These are phyloP conservation scores for Rutstroemia sp. DNA, from an alignment of 2,329 filamentous ascomycete species.

Conservation along the genomic window DNA sequence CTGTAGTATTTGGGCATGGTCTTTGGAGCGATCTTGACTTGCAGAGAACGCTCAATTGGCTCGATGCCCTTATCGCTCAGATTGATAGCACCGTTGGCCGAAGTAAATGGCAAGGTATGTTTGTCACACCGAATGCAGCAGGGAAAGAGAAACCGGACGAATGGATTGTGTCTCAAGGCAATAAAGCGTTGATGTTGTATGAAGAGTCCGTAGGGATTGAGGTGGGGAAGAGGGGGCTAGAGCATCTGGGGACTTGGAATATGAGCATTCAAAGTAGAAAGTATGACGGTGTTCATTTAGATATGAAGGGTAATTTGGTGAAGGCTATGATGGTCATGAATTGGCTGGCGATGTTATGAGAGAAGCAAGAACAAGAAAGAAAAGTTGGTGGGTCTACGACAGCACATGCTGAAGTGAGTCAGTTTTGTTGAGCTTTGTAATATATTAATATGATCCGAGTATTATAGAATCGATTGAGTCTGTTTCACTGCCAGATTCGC, in stretches of 20 bases:
- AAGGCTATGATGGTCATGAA: slow-evolving; percentile 44
- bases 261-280: slow-evolving; percentile 42
- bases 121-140: slow-evolving; percentile 40
- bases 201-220: slow-evolving; percentile 31
- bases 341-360: slow-evolving; percentile 30
- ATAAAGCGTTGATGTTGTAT: slow-evolving; percentile 39
- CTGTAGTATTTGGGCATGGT: slow-evolving; percentile 40
- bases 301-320: slow-evolving; percentile 39
- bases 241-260: slow-evolving; percentile 43
- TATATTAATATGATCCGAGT: no score
- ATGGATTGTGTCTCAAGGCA: slow-evolving; percentile 39
- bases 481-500: no score
- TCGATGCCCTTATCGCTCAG: slow-evolving; percentile 31
- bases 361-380: no score
- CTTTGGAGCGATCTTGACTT: slow-evolving; percentile 41
- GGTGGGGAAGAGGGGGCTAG: slow-evolving; percentile 31
- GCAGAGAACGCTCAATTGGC: slow-evolving; percentile 35
- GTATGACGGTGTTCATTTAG: slow-evolving; percentile 42
- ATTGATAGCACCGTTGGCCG: slow-evolving; percentile 19
- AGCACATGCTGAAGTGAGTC: no score
- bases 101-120: slow-evolving; percentile 19
- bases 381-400: no score
- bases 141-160: slow-evolving; percentile 39
- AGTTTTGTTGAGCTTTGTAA: no score
- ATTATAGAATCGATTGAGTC: no score